Evolutionary conservation across 352 stramenopile genomes (phyloP).

Genomic region (Phytopythium boreale): DNA sequence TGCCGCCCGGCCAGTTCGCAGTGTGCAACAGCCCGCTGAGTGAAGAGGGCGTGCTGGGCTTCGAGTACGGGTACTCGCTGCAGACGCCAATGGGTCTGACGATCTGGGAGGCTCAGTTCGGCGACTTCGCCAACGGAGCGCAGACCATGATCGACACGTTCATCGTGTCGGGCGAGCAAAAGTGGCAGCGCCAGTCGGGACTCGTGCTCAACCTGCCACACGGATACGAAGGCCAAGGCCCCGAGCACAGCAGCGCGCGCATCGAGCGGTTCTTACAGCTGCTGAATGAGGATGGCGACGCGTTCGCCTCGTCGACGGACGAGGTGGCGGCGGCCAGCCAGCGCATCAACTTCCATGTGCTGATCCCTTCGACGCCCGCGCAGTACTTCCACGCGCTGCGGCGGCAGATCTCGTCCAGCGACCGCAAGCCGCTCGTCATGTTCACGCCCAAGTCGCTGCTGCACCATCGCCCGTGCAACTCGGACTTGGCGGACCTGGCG

Average conservation of each 20-base stretch:
- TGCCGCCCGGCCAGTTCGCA: conserved; percentile 47
- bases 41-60: conserved; percentile 82
- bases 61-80: conserved; percentile 87
- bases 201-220: conserved; percentile 79
- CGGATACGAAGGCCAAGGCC: conserved; percentile 84
- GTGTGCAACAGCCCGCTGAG: conserved; percentile 83
- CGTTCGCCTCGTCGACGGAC: conserved; percentile 43
- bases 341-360: conserved; percentile 71
- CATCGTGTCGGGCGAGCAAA: conserved; percentile 78
- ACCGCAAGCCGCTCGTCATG: conserved; percentile 79
- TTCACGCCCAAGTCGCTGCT: conserved; percentile 84
- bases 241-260: conserved; percentile 80
- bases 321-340: conserved; percentile 38
- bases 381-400: conserved; percentile 97
- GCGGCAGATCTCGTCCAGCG: conserved; percentile 66
- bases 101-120: conserved; percentile 93
- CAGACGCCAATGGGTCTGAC: conserved; percentile 70
- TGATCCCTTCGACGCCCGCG: conserved; percentile 85
- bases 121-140: conserved; percentile 86
- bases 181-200: conserved; percentile 90
- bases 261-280: conserved; percentile 86
- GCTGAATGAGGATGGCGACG: conserved; percentile 70
- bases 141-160: conserved; percentile 90
- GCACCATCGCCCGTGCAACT: conserved; percentile 80
- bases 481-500: conserved; percentile 62